Conservation (phyloP, 768 basidiomycete genomes). For the Termitomyces sp. region DNA sequence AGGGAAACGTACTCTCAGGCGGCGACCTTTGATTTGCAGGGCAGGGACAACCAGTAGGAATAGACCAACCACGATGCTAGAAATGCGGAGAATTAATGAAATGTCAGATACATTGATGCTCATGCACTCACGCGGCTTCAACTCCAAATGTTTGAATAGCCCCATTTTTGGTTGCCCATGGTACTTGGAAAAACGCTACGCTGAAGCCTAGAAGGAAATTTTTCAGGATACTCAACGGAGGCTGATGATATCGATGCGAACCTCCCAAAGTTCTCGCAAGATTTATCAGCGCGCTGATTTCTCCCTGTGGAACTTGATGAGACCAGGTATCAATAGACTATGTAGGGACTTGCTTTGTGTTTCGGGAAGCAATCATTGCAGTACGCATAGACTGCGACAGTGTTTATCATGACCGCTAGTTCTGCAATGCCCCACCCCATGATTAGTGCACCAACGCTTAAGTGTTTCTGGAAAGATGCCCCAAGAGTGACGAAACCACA, state of each 20-base stretch:
- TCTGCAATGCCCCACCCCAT: slow-evolving; percentile 58
- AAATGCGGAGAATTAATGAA: not conserved
- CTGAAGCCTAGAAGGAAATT: slow-evolving; percentile 28
- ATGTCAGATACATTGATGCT: not conserved
- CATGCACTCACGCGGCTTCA: slow-evolving; percentile 41
- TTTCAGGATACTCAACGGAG: not conserved
- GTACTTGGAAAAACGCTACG: slow-evolving; percentile 54
- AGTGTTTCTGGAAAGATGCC: slow-evolving; percentile 40
- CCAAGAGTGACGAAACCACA: slow-evolving; percentile 49
- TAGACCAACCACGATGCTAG: slow-evolving; percentile 39
- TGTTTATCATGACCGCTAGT: slow-evolving; percentile 44
- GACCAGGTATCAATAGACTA: not conserved
- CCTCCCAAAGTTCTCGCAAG: slow-evolving; percentile 46
- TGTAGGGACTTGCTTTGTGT: slow-evolving; percentile 24
- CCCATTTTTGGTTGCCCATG: slow-evolving; percentile 46
- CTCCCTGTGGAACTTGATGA: slow-evolving; percentile 27
- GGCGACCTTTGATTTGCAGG: slow-evolving; percentile 38
- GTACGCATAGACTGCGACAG: slow-evolving; percentile 49
- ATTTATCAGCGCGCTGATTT: slow-evolving; percentile 52
- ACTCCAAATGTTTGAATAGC: slow-evolving; percentile 49
- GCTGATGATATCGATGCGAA: not conserved
- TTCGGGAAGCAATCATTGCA: slow-evolving; percentile 45
- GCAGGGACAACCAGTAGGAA: slow-evolving; percentile 44
- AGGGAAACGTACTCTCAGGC: slow-evolving; percentile 30
- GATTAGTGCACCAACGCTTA: slow-evolving; percentile 39